Conservation (phyloP, 768 basidiomycete genomes). For the Plicaturopsis crispa region DNA sequence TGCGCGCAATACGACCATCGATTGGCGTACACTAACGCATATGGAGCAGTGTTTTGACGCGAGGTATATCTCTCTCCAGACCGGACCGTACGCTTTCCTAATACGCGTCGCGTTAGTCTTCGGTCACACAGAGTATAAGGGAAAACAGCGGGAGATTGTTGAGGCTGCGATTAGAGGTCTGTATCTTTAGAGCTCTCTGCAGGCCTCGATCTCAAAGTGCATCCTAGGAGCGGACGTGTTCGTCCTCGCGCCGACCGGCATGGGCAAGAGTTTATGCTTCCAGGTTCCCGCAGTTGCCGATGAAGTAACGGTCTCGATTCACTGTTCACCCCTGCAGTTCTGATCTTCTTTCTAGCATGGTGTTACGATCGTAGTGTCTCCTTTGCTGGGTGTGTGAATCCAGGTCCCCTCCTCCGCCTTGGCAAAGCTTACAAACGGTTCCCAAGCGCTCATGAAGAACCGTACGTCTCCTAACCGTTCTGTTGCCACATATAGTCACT, state of each 20-base stretch:
- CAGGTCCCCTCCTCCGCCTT: neutral
- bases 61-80: conserved; percentile 12
- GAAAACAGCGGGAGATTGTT: conserved; percentile 72
- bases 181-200: conserved; percentile 3
- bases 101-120: conserved; percentile 45
- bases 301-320: conserved; percentile 29
- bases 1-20: neutral
- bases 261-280: conserved; percentile 90
- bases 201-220: neutral
- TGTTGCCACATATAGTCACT: neutral
- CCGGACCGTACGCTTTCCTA: neutral
- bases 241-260: conserved; percentile 80
- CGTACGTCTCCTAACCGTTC: conserved; percentile 36
- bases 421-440: no score
- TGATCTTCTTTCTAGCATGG: conserved; percentile 38
- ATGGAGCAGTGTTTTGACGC: conserved; percentile 13
- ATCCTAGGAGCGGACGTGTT: conserved; percentile 60
- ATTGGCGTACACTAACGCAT: neutral
- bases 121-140: conserved; percentile 60
- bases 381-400: conserved; percentile 51
- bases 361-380: conserved; percentile 70
- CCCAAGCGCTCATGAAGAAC: conserved; percentile 72
- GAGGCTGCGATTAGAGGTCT: conserved; percentile 60
- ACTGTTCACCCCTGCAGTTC: neutral
- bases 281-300: conserved; percentile 73